These are phyloP conservation scores for Aspergillus felis DNA, from an alignment of 2,329 filamentous ascomycete species.

Conservation along the genomic window DNA sequence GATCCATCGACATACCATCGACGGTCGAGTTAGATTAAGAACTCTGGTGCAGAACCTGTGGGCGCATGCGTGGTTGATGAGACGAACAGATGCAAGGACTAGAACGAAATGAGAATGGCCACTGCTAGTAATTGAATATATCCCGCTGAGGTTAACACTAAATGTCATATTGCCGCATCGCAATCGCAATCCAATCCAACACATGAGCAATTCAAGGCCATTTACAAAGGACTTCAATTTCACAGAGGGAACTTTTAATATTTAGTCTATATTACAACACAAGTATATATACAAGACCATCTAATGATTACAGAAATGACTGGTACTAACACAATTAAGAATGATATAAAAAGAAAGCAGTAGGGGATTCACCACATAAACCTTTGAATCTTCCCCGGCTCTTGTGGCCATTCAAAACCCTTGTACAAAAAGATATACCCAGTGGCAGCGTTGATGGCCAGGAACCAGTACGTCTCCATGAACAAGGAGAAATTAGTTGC, in stretches of 20 bases:
- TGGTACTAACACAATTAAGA: neutral
- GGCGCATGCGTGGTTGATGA: neutral
- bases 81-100: neutral
- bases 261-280: neutral
- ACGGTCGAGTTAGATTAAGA: neutral
- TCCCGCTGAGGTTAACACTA: neutral
- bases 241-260: neutral
- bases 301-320: neutral
- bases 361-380: constrained; percentile 65
- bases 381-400: constrained; percentile 53
- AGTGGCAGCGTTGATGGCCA: constrained; percentile 41
- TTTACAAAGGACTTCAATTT: neutral
- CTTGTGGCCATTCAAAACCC: constrained; percentile 24
- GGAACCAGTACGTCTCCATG: constrained; percentile 56
- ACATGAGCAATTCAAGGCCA: neutral
- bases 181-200: neutral
- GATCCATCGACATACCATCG: neutral
- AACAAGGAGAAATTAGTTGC: constrained; percentile 28
- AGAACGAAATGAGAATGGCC: neutral
- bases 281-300: neutral
- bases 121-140: neutral
- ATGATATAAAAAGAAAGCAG: constrained; percentile 52
- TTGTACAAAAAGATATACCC: constrained; percentile 21
- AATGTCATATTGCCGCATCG: neutral
- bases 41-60: neutral